phyloP scores from a whole-genome alignment of 2,329 filamentous ascomycete genomes.

The Epichloe uncinata region DNA sequence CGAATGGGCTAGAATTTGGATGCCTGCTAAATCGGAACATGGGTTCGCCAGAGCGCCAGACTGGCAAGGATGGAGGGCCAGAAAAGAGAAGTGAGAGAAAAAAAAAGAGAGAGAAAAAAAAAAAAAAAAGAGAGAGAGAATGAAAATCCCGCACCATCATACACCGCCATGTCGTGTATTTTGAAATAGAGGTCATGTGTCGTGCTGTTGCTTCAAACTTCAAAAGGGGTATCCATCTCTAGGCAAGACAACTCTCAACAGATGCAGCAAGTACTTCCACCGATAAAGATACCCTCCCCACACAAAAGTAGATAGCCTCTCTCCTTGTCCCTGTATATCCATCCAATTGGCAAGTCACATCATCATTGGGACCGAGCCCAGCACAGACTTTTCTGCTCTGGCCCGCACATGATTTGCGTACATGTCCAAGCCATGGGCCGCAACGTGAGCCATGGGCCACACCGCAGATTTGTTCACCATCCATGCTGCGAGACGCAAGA shows the following conservation, averaged over 20 bases:
- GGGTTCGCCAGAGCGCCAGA: too few species aligned
- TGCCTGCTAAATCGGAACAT: too few species aligned
- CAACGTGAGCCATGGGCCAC: constrained; percentile 59
- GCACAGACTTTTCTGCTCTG: constrained; percentile 38
- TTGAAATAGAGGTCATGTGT: neutral
- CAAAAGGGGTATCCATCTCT: neutral
- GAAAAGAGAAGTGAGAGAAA: neutral
- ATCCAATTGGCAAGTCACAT: neutral
- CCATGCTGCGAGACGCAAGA: constrained; percentile 71
- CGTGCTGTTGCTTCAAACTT: neutral
- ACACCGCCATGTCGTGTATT: too few species aligned
- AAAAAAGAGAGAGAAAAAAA: neutral
- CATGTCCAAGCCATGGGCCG: constrained; percentile 40
- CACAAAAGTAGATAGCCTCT: neutral
- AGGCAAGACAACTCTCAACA: neutral
- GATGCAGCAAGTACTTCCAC: neutral
- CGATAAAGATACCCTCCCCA: neutral
- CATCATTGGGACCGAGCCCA: constrained; percentile 11
- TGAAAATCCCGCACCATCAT: too few species aligned
- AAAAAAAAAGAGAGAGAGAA: too few species aligned
- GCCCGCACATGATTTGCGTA: constrained; percentile 39
- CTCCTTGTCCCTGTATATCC: neutral
- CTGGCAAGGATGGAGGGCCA: too few species aligned
- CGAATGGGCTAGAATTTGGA: too few species aligned
- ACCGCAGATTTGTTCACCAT: constrained; percentile 81